Evolutionary conservation across 352 stramenopile species (phyloP).

Genomic region (Phytophthora brassicae): DNA sequence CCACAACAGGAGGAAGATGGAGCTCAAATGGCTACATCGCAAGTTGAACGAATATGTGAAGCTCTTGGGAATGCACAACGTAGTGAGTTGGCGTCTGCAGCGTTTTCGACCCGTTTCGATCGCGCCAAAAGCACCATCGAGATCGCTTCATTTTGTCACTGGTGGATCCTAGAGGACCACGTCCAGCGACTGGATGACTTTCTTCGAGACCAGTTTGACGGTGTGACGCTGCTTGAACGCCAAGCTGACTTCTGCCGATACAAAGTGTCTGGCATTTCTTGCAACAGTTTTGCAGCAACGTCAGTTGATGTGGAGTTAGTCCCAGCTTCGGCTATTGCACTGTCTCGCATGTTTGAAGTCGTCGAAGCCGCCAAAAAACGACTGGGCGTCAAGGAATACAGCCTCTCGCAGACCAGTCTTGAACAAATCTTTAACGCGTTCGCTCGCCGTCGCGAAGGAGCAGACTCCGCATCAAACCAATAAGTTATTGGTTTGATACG

Average conservation of each 20-base stretch:
- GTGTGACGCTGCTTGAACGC: slow-evolving; percentile 54
- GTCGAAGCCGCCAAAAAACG: slow-evolving; percentile 58
- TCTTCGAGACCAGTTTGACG: slow-evolving; percentile 35
- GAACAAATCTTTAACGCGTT: slow-evolving; percentile 95
- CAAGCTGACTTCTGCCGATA: slow-evolving; percentile 69
- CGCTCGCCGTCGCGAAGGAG: slow-evolving; percentile 40
- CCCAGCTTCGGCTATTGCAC: slow-evolving; percentile 6
- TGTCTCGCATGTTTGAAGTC: slow-evolving; percentile 73
- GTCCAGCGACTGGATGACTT: slow-evolving; percentile 41
- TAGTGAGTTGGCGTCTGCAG: slow-evolving; percentile 29
- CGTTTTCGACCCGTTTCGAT: slow-evolving; percentile 24
- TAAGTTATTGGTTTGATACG: not conserved
- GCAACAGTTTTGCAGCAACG: not conserved
- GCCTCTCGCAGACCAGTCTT: slow-evolving; percentile 85
- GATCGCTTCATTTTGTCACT: slow-evolving; percentile 42
- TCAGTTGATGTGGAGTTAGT: not conserved
- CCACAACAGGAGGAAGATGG: too few species aligned
- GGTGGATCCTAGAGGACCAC: slow-evolving; percentile 70
- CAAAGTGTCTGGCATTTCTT: slow-evolving; percentile 33
- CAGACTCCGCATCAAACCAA: not conserved
- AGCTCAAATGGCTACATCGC: slow-evolving; percentile 3
- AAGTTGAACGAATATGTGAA: slow-evolving; percentile 21
- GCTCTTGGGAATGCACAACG: slow-evolving; percentile 38
- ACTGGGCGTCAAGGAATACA: slow-evolving; percentile 83
- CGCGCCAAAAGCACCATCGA: slow-evolving; percentile 25